Evolutionary conservation across 176 grass and related monocot genomes (phyloP), one percentile per base, ranked within the genome.

Genomic region (Alopecurus myosuroides): DNA sequence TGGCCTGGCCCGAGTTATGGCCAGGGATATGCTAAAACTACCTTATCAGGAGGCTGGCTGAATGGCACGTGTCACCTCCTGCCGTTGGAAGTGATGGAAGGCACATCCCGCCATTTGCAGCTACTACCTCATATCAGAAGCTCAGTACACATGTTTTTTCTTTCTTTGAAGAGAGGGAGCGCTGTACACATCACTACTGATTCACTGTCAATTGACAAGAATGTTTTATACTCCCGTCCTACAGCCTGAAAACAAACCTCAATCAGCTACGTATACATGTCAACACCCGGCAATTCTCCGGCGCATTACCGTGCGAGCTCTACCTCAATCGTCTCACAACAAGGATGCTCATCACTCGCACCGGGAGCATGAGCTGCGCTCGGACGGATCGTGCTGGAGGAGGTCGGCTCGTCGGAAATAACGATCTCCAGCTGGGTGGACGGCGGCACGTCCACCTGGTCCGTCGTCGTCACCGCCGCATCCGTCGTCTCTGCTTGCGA

Each of bases 371-470:
- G 36, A 1, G 31, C 5, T 4, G 42, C 66, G 28, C 28, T 49
- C 22, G 3, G 74, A 23, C 52, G 33, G 6, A 42, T n/a, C 37
- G 6, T 28, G 22, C 63, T 23, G 22, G 79, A 52, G 71, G 71
- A 74, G 41, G 62, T 64, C 2, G 66, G 74, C 37, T 86, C 79
- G 51, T 82, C 79, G 45, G 45, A 22, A 9, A 49, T 8, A 19
- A 68, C 55, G 55, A 86, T 86, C 80, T 90, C 88, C 55, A 78
- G 46, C 46, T 28, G 25, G 2, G 2, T 30, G 33, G 2, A 65
- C 5, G 1, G 6, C 5, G 1, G 6, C 52, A 10, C 11, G 42
- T 61, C 81, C 3, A 46, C 14, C 1, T 19, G 18, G 4, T 73
- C 53, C n/a, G 57, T 4, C n/a, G 52, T 15, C 7, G 15, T 19